These are phyloP conservation scores for Crithidia acanthocephali DNA, from an alignment of 208 protist species.

Conservation along the genomic window DNA sequence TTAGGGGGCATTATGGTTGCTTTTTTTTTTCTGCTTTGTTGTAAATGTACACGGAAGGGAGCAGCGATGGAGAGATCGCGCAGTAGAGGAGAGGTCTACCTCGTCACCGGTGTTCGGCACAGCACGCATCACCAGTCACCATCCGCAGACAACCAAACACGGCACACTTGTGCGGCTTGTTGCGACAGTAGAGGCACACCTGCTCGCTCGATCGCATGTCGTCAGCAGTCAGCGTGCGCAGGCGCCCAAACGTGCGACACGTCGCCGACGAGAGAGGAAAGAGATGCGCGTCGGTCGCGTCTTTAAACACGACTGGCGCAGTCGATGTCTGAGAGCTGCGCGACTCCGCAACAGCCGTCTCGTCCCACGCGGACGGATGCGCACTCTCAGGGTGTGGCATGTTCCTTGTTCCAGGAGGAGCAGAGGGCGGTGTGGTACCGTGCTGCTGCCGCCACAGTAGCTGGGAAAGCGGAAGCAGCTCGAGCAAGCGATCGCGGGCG, in stretches of 20 bases:
- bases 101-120: constrained; percentile 4
- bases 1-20: too few relatives aligned
- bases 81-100: too few relatives aligned
- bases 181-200: constrained; percentile 22
- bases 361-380: too few relatives aligned
- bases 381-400: too few relatives aligned
- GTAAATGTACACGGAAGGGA: too few relatives aligned
- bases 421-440: too few relatives aligned
- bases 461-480: constrained; percentile 13
- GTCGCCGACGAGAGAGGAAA: not conserved
- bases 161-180: constrained; percentile 18
- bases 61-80: too few relatives aligned
- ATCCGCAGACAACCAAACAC: constrained; percentile 26
- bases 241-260: constrained; percentile 24
- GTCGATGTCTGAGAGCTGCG: too few relatives aligned
- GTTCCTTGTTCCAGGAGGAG: too few relatives aligned
- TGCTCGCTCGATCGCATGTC: not conserved
- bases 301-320: too few relatives aligned
- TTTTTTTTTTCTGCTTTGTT: too few relatives aligned
- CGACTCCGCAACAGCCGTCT: too few relatives aligned
- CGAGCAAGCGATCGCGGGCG: constrained; percentile 5
- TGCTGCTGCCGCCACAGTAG: constrained; percentile 9
- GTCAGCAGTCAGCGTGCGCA: constrained; percentile 4
- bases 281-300: not conserved
- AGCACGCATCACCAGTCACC: constrained; percentile 3